These are phyloP conservation scores for Malassezia yamatoensis DNA, from an alignment of 1,284 basidiomycete species.

Conservation along the genomic window DNA sequence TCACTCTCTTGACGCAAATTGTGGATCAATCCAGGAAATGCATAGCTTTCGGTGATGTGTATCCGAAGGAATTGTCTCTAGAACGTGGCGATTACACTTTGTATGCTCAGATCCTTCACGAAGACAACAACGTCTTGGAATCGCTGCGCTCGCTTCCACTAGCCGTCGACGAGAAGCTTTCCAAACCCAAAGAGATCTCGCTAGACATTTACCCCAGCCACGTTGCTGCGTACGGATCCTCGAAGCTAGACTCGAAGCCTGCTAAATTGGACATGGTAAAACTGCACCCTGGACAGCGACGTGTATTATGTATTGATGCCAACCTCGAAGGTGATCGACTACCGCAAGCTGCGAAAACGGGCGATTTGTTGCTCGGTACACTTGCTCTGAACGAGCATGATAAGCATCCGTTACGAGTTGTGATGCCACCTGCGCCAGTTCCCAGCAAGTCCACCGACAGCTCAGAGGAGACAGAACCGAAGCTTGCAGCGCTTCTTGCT, in stretches of 20 bases:
- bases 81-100: slow-evolving; percentile 46
- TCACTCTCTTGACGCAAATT: slow-evolving; percentile 43
- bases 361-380: slow-evolving; percentile 44
- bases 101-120: slow-evolving; percentile 38
- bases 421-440: slow-evolving; percentile 41
- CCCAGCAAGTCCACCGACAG: slow-evolving; percentile 34
- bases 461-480: neutral
- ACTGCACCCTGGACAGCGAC: slow-evolving; percentile 41
- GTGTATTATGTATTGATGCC: slow-evolving; percentile 36
- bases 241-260: slow-evolving; percentile 14
- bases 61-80: slow-evolving; percentile 44
- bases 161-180: slow-evolving; percentile 40
- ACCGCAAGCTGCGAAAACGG: slow-evolving; percentile 42
- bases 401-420: slow-evolving; percentile 33
- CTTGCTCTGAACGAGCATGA: slow-evolving; percentile 36
- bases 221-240: slow-evolving; percentile 31
- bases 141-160: slow-evolving; percentile 38
- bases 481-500: slow-evolving; percentile 40
- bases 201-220: slow-evolving; percentile 45
- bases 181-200: slow-evolving; percentile 38
- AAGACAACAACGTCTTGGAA: slow-evolving; percentile 38
- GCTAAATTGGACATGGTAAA: slow-evolving; percentile 35
- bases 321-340: slow-evolving; percentile 41
- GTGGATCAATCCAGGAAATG: slow-evolving; percentile 40
- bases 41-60: slow-evolving; percentile 46